phyloP scores from a whole-genome alignment of 805 yeast genomes.

The Schwanniomyces sp. region DNA sequence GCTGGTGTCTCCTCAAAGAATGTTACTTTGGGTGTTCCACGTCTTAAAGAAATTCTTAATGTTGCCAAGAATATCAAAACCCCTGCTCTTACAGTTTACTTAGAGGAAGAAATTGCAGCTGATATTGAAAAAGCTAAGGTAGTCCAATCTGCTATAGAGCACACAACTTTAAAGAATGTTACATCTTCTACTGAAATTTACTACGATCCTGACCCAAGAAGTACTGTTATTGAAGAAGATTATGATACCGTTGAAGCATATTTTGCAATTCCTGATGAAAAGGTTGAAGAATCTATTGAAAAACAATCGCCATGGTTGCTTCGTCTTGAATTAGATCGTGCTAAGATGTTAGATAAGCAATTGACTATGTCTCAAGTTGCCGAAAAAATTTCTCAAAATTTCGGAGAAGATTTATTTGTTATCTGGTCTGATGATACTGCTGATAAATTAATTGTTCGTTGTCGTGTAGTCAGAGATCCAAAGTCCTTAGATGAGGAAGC shows the following conservation, averaged over 20 bases:
- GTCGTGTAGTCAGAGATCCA: constrained; percentile 97
- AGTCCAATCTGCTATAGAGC: constrained; percentile 95
- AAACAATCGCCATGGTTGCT: constrained; percentile 98
- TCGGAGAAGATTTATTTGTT: constrained; percentile 92
- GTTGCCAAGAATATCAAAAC: constrained; percentile 98
- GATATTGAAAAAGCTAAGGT: constrained; percentile 94
- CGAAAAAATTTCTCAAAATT: constrained; percentile 86
- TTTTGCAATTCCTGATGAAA: constrained; percentile 97
- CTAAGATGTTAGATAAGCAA: constrained; percentile 97
- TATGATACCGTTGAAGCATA: constrained; percentile 95
- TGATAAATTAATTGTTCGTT: constrained; percentile 92
- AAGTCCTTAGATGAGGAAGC: constrained; percentile 90
- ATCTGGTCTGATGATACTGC: constrained; percentile 99
- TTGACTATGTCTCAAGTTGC: constrained; percentile 98
- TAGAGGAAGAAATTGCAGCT: constrained; percentile 73
- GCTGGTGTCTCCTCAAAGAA: constrained; percentile 97
- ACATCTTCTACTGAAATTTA: constrained; percentile 97
- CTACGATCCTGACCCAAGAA: constrained; percentile 97
- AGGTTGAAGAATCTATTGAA: constrained; percentile 88
- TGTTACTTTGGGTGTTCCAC: constrained; percentile 96
- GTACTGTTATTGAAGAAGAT: constrained; percentile 96
- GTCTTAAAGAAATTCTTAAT: constrained; percentile 95
- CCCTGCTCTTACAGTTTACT: constrained; percentile 97
- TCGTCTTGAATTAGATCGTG: constrained; percentile 96
- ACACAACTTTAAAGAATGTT: constrained; percentile 90